Percentiles rank a stretch among this genome's conserved stretches.
phyloP scores from a whole-genome alignment of 1,284 basidiomycete species.

The Inonotus hispidus region DNA sequence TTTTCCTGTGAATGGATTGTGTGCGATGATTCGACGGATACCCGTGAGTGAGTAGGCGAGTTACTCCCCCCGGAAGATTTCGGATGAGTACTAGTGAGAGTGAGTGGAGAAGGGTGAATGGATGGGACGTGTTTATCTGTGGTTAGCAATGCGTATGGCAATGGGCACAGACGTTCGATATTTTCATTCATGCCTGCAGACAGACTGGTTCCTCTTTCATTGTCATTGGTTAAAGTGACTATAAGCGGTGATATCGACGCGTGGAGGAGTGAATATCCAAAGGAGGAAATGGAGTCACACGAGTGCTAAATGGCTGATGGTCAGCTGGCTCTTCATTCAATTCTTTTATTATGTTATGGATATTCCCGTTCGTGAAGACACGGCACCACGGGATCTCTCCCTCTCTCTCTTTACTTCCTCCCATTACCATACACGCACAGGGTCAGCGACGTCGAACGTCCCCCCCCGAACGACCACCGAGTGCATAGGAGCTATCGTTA shows the following conservation, averaged over 20 bases:
- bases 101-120: too few species aligned
- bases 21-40: background rate
- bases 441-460: background rate
- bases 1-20: background rate
- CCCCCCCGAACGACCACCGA: too few species aligned
- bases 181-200: too few species aligned
- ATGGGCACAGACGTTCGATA: too few species aligned
- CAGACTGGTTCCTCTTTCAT: too few species aligned
- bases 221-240: background rate
- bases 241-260: background rate
- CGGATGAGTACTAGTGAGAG: too few species aligned
- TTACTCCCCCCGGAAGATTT: background rate
- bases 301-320: background rate
- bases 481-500: background rate
- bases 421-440: background rate
- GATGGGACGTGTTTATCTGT: too few species aligned
- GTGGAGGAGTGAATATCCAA: background rate
- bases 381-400: background rate
- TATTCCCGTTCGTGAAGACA: background rate
- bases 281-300: background rate
- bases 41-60: background rate
- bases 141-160: too few species aligned
- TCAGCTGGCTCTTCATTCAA: background rate
- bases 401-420: background rate
- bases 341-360: too few species aligned